These are phyloP conservation scores for Cryptococcus deneoformans DNA, from an alignment of 1,284 basidiomycete genomes.

Conservation along the genomic window DNA sequence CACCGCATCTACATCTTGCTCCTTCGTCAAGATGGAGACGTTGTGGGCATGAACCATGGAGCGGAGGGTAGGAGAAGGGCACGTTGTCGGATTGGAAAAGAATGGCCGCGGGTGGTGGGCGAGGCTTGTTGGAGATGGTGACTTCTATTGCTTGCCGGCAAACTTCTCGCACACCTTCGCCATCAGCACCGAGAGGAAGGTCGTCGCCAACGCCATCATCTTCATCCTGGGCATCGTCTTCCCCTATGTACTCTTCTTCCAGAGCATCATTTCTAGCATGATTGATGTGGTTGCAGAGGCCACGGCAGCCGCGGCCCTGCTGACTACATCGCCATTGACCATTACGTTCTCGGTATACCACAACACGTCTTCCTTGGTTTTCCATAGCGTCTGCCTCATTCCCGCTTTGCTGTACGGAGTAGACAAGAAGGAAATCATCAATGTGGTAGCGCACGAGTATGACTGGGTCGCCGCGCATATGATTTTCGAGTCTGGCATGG, in stretches of 20 bases:
- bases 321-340: not conserved
- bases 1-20: not conserved
- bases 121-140: not conserved
- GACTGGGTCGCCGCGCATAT: no score
- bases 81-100: not conserved
- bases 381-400: no score
- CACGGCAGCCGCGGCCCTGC: not conserved
- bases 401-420: no score
- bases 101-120: not conserved
- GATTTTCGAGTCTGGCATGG: no score
- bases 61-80: not conserved
- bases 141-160: not conserved
- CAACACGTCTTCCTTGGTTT: no score
- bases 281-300: not conserved
- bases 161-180: not conserved
- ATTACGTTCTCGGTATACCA: not conserved
- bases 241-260: not conserved
- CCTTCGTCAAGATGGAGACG: not conserved
- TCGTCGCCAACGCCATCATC: not conserved
- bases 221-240: not conserved
- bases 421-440: not conserved
- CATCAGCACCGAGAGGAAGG: not conserved
- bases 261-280: not conserved
- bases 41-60: not conserved
- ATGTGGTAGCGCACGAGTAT: no score